These are phyloP conservation scores for Ettlia oleoabundans DNA, from an alignment of 139 green algal species.

Conservation along the genomic window DNA sequence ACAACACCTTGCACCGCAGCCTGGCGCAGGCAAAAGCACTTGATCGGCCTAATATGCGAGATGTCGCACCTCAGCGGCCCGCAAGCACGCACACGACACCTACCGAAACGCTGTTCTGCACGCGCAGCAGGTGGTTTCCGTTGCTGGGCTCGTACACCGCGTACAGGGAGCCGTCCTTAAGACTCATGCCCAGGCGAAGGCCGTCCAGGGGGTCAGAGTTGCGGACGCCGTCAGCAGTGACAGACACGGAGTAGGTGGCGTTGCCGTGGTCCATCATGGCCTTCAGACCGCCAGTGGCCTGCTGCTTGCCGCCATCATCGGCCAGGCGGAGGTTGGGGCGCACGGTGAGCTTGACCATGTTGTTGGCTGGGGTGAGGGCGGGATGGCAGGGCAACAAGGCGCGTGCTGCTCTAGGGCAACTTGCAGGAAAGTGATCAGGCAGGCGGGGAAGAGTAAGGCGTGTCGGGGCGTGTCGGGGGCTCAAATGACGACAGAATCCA, in stretches of 20 bases:
- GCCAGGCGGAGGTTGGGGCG: not conserved
- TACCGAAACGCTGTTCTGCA: not conserved
- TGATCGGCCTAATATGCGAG: too few species aligned
- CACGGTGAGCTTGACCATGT: not conserved
- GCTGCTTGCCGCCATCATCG: conserved; percentile 24
- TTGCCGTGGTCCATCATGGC: not conserved
- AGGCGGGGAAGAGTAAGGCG: too few species aligned
- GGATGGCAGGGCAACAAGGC: too few species aligned
- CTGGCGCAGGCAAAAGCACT: too few species aligned
- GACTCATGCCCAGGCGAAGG: conserved; percentile 12
- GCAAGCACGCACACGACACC: not conserved
- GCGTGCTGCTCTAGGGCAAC: too few species aligned
- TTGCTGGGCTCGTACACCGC: not conserved
- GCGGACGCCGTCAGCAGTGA: not conserved
- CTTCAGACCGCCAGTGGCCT: not conserved
- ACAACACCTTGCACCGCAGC: too few species aligned
- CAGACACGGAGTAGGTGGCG: not conserved
- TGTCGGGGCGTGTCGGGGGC: too few species aligned
- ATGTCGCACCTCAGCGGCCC: too few species aligned
- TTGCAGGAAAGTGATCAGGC: too few species aligned
- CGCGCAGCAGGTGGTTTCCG: conserved; percentile 15
- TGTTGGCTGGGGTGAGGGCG: not conserved
- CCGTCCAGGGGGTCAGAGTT: conserved; percentile 1
- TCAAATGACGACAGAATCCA: too few species aligned
- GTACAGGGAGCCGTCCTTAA: conserved; percentile 3